phyloP scores from a whole-genome alignment of 805 yeast species.

The Alloascoidea hylecoeti region DNA sequence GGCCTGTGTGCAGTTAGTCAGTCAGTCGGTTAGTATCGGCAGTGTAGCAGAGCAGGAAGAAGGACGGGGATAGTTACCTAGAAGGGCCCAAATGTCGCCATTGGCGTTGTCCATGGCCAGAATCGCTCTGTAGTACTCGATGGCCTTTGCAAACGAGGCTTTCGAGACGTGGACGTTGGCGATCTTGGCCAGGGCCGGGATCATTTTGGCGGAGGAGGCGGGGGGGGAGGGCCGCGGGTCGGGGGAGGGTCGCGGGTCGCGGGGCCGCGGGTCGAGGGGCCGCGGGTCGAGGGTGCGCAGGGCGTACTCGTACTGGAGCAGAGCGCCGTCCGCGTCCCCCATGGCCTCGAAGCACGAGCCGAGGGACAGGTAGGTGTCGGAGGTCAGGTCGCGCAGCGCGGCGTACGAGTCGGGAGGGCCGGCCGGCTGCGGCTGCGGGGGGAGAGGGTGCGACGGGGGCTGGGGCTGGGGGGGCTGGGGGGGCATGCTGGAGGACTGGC shows the following conservation, averaged over 20 bases:
- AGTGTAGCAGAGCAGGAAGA: too few relatives aligned
- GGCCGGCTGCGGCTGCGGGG: not conserved
- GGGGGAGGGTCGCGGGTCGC: too few relatives aligned
- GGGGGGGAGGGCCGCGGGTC: too few relatives aligned
- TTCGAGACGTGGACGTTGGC: conserved; percentile 82
- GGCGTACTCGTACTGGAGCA: conserved; percentile 78
- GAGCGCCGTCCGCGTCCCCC: conserved; percentile 82
- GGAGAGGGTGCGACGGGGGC: not conserved
- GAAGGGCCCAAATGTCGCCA: conserved; percentile 94
- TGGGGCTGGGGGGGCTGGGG: not conserved
- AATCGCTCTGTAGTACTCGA: conserved; percentile 85
- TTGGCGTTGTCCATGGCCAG: conserved; percentile 69
- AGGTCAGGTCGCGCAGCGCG: not conserved
- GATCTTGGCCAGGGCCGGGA: conserved; percentile 71
- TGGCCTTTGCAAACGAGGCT: conserved; percentile 88
- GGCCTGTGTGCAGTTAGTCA: conserved; percentile 37
- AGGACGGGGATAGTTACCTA: conserved; percentile 15
- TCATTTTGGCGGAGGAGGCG: too few relatives aligned
- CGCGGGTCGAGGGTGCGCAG: too few relatives aligned
- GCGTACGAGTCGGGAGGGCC: not conserved
- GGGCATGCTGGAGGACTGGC: not conserved
- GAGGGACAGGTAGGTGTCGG: conserved; percentile 66
- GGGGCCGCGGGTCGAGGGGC: too few relatives aligned
- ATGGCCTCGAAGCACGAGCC: conserved; percentile 83
- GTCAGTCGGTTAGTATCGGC: not conserved